Evolutionary conservation across 495 filamentous ascomycete genomes (phyloP), one percentile per base, ranked within the genome.

Genomic region (Neurospora cerealis): DNA sequence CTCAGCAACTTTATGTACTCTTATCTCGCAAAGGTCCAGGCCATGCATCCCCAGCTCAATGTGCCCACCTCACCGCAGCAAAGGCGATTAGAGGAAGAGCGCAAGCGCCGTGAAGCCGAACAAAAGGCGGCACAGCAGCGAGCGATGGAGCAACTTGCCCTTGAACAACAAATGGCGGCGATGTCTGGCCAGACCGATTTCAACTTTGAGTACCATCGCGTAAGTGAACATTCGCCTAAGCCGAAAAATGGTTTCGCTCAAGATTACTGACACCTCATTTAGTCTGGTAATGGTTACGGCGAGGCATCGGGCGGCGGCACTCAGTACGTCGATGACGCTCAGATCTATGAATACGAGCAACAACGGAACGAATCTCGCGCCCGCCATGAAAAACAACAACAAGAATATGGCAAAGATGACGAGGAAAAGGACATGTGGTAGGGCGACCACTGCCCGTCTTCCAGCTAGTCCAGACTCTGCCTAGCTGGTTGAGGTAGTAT

Each of bases 1-100:
- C 90, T 99, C 77, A 98, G 95, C 83, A 99, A 99, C 78, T 99
- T 99, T 82, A 99, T 99, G 96, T 99, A 99, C 85, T 95, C 93
- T 39, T 99, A 99, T 81, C 88, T 99, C 75, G 96, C 95, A 71
- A 98, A 98, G 83, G 96, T 99, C 41, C 96, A 99, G 83, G 93
- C 96, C 75, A 97, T 98, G 91, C 96, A 98, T 79, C 96, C 96
- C 38, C 92, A 95, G 75, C 90, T 97, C 76, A 90, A 94, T 77
- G 89, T 94, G 69, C 91, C 92, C 66, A 86, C 89, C 72, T 88
- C 89, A 46, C 87, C 88, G 62, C 86, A 90, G 75, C 88, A 88
- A 74, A 88, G 90, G 82, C 84, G 89, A 71, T 85, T 86, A 40
- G 85, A 89, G 72, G 85, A 90, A 78, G 87, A 92, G 76, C 86